phyloP scores from a whole-genome alignment of 768 basidiomycete genomes.

The Leccinum uliginosum region DNA sequence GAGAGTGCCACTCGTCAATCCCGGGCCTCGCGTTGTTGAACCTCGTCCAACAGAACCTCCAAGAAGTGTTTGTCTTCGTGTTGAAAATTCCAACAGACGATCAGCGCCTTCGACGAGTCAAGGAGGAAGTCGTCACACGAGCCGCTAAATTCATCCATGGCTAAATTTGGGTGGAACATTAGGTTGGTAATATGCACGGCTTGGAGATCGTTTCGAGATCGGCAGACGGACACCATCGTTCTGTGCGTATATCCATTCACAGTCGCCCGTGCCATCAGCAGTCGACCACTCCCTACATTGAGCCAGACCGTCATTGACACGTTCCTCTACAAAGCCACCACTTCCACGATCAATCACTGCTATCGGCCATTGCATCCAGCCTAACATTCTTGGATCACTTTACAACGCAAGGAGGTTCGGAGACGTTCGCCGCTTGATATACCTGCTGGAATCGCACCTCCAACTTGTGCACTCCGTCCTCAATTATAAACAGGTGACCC shows the following conservation, averaged over 20 bases:
- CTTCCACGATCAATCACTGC: constrained; percentile 74
- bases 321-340: constrained; percentile 69
- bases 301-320: constrained; percentile 64
- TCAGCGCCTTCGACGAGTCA: constrained; percentile 61
- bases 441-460: constrained; percentile 65
- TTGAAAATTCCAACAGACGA: constrained; percentile 49
- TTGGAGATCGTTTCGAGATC: constrained; percentile 83
- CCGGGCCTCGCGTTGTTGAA: constrained; percentile 75
- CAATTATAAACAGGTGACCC: constrained; percentile 53
- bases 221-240: constrained; percentile 61
- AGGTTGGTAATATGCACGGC: constrained; percentile 80
- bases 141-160: constrained; percentile 76
- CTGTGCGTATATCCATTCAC: constrained; percentile 62
- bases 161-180: constrained; percentile 87
- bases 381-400: constrained; percentile 54
- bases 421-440: constrained; percentile 65
- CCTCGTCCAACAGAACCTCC: constrained; percentile 70
- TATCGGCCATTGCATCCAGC: constrained; percentile 64
- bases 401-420: constrained; percentile 60
- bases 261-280: constrained; percentile 50
- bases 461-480: constrained; percentile 59
- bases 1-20: constrained; percentile 67
- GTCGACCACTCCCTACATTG: constrained; percentile 55
- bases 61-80: constrained; percentile 61
- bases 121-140: constrained; percentile 79